phyloP scores from a whole-genome alignment of 2,329 filamentous ascomycete genomes.

The Diaporthe sp. region DNA sequence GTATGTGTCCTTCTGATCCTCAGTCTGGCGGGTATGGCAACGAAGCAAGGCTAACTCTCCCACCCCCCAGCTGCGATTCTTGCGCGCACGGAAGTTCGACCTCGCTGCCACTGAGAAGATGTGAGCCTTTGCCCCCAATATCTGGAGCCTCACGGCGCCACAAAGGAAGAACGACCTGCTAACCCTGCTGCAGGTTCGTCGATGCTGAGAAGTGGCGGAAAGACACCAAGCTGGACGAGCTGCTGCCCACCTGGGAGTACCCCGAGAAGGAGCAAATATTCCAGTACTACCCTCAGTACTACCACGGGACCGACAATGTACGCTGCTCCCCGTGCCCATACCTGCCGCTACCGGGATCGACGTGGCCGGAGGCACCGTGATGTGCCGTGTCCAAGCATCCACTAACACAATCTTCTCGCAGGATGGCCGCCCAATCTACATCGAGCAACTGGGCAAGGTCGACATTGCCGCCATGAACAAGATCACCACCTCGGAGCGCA shows the following conservation, averaged over 20 bases:
- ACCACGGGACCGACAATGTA: constrained; percentile 95
- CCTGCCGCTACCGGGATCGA: not conserved
- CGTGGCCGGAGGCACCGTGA: not conserved
- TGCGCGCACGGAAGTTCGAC: constrained; percentile 96
- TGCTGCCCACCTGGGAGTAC: constrained; percentile 87
- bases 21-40: not conserved
- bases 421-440: constrained; percentile 98
- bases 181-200: constrained; percentile 77
- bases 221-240: constrained; percentile 86
- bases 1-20: constrained; percentile 63
- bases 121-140: constrained; percentile 66
- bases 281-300: constrained; percentile 97
- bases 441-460: constrained; percentile 95
- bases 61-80: constrained; percentile 79
- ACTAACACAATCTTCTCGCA: constrained; percentile 52
- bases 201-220: constrained; percentile 93
- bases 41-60: constrained; percentile 42
- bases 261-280: constrained; percentile 86
- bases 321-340: constrained; percentile 20
- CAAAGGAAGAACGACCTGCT: not conserved
- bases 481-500: constrained; percentile 92
- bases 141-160: not conserved
- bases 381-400: not conserved
- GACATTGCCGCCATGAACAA: constrained; percentile 92
- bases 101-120: constrained; percentile 87